These are phyloP conservation scores for Seiridium cupressi DNA, from an alignment of 2,329 filamentous ascomycete genomes.

Conservation along the genomic window DNA sequence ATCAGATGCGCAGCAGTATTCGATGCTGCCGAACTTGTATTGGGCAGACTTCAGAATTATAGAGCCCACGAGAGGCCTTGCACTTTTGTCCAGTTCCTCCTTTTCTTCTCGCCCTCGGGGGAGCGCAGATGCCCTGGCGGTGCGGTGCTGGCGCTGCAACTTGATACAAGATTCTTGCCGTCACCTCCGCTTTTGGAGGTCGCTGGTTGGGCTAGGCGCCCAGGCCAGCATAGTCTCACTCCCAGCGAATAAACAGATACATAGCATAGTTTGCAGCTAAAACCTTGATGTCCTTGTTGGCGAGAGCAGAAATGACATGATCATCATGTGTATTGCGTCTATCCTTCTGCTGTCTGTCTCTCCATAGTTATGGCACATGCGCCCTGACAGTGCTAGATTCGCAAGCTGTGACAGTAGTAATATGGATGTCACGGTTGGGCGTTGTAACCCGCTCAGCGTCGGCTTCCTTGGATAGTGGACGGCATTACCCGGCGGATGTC, in stretches of 20 bases:
- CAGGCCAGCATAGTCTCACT: neutral
- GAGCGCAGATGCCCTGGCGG: neutral
- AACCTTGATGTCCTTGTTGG: conserved; percentile 3
- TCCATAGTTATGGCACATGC: no score
- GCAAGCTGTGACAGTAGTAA: no score
- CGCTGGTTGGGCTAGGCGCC: conserved; percentile 7
- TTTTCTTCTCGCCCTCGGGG: neutral
- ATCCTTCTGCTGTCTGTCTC: no score
- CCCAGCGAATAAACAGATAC: neutral
- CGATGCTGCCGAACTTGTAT: no score
- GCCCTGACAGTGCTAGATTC: no score
- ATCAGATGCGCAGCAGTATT: neutral
- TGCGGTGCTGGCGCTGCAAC: neutral
- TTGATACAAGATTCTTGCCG: conserved; percentile 7
- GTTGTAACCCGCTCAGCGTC: no score
- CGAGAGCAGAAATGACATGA: neutral
- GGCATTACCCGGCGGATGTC: no score
- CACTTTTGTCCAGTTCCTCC: neutral
- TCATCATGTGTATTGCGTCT: neutral
- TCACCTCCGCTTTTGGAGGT: conserved; percentile 1
- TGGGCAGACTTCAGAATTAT: no score
- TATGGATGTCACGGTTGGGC: no score
- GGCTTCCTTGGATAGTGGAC: no score
- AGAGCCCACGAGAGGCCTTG: no score
- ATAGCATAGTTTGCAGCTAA: neutral